A percentile compares a stretch with the other conserved stretches of the same genome.
These are phyloP conservation scores for Phytophthora hybrid DNA, from an alignment of 352 stramenopile genomes.

Conservation along the genomic window DNA sequence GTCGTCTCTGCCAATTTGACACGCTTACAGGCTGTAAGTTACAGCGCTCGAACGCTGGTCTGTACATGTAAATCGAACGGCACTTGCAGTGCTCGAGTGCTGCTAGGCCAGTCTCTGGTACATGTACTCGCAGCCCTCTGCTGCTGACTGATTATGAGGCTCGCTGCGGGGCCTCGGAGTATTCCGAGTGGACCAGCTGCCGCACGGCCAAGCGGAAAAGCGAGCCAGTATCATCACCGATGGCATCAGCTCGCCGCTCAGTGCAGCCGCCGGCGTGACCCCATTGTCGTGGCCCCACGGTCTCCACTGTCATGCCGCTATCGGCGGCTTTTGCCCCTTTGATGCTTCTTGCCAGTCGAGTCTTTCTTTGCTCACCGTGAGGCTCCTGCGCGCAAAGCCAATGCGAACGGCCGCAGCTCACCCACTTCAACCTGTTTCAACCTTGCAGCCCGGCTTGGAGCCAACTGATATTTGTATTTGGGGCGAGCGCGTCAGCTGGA, in stretches of 20 bases:
- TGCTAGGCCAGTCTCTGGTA: neutral
- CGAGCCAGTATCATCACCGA: neutral
- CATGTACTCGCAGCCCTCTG: neutral
- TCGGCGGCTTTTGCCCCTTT: too few species aligned
- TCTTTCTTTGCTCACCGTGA: neutral
- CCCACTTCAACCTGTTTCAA: too few species aligned
- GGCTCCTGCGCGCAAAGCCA: slow-evolving; percentile 14
- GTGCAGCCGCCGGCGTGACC: neutral
- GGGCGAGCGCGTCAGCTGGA: too few species aligned
- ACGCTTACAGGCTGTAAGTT: slow-evolving; percentile 23
- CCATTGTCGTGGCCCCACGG: neutral
- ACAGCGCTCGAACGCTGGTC: slow-evolving; percentile 2
- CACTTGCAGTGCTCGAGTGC: too few species aligned
- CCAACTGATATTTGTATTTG: too few species aligned
- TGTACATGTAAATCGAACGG: too few species aligned
- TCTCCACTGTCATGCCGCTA: neutral
- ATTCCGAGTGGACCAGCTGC: slow-evolving; percentile 28
- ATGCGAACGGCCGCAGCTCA: slow-evolving; percentile 6
- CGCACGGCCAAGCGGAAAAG: neutral
- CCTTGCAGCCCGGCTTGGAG: too few species aligned
- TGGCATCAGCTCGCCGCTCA: neutral
- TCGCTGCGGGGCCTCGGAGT: slow-evolving; percentile 10
- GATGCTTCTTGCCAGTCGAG: neutral
- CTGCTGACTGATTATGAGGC: slow-evolving; percentile 21
- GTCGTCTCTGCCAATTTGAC: slow-evolving; percentile 20